Base-by-base conservation (phyloP, 768 basidiomycete species). In the Cubamyces sp. region DNA sequence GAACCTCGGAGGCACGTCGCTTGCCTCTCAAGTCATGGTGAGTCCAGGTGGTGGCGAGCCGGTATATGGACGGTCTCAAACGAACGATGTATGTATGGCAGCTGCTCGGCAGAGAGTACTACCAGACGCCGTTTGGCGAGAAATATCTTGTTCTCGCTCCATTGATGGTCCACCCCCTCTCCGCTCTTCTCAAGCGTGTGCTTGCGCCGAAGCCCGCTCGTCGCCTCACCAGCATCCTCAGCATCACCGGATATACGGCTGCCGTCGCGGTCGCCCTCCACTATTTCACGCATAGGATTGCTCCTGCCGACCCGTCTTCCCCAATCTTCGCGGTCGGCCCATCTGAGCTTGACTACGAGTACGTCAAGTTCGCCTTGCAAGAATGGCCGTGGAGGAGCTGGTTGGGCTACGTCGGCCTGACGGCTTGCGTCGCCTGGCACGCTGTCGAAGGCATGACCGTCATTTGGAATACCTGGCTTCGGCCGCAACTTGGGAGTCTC, bases 81-180 rank as follows among this genome's bases (percentile, higher is more conserved):
- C 9, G 4, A 34, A 34, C 34, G 9, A 45, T 43, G 46, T 2
- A 4, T 18, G 14, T 14, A 28, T 39, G 18, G 45, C 66, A 94
- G 91, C 77, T 95, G 46, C 78, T 96, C 14, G 91, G 92, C 11
- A 77, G 92, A 55, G 92, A 93, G 74, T 93, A 92, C 74, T 95
- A 96, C 73, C 91, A 94, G 70, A 90, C 88, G 0, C 58, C 75
- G 0, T 80, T 87, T 54, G 83, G 84, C 21, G 92, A 95, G 73
- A 83, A 79, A 42, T 83, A 84, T 45, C 83, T 94, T 14, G 77
- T 94, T 11, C 76, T 90, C 34, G 75, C 77, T 1, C 92, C 93
- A 0, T 74, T 96, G n/a, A 75, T 76, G 30, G 69, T 87, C 9
- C 93, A 95, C 69, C 73, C 85, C 21, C 60, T 83, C 5, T 80